A percentile compares a stretch with the other conserved stretches of the same genome.
Evolutionary conservation across 345 rosid genomes (phyloP).

Genomic region (Ailanthus altissimus): DNA sequence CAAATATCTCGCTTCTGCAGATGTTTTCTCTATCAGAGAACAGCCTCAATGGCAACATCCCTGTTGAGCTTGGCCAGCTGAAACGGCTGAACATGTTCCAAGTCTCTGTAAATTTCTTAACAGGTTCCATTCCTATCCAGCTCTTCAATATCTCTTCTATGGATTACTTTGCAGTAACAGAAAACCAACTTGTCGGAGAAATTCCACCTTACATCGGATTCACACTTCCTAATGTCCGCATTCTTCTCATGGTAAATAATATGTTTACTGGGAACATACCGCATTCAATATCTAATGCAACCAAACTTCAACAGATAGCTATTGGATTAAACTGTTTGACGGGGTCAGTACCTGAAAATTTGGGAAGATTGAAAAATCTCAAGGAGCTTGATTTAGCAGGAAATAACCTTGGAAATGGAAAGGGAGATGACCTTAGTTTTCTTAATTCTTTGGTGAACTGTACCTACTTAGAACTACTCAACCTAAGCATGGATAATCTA

Average conservation of each 20-base stretch:
- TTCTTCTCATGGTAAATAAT: conserved; percentile 14
- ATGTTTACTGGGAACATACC: conserved; percentile 32
- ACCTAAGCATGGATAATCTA: conserved; percentile 23
- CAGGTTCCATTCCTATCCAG: conserved; percentile 31
- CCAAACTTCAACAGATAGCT: conserved; percentile 14
- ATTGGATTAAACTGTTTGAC: background rate
- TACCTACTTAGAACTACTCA: conserved; percentile 27
- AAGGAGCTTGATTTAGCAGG: conserved; percentile 14
- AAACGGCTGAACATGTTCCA: conserved; percentile 24
- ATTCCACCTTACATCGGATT: conserved; percentile 25
- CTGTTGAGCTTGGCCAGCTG: conserved; percentile 27
- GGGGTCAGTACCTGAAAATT: conserved; percentile 28
- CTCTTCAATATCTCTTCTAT: conserved; percentile 28
- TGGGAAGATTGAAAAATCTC: conserved; percentile 31
- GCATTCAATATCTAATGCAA: conserved; percentile 28
- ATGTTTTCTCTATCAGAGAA: conserved; percentile 26
- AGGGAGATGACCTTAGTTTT: conserved; percentile 31
- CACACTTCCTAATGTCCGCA: conserved; percentile 23
- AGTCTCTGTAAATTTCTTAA: conserved; percentile 22
- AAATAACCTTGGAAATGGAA: conserved; percentile 27
- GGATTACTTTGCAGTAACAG: background rate
- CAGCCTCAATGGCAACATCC: conserved; percentile 29
- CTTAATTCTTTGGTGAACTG: conserved; percentile 32
- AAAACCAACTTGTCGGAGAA: conserved; percentile 25
- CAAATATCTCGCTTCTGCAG: conserved; percentile 22